Base-by-base conservation (phyloP, 495 filamentous ascomycete genomes). In the Durotheca rogersii region DNA sequence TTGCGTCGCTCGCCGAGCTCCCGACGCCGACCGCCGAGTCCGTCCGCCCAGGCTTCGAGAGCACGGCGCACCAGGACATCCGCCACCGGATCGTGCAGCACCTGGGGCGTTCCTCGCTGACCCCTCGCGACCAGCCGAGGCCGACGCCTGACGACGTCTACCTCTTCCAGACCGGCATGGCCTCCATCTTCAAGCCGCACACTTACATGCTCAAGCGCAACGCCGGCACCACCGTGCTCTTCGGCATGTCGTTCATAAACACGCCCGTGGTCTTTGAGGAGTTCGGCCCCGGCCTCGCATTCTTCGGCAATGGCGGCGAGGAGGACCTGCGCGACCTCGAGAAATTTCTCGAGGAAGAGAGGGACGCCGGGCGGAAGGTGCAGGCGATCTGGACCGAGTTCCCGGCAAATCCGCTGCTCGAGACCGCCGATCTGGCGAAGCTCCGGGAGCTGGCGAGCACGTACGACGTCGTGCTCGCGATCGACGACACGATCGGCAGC, bases 401-500 rank as follows among this genome's bases (percentile, higher is more conserved):
- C 41, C 67, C 67, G 3, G 42, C 56, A 7, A 72, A 72, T 51
- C 66, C 67, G 1, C 36, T 64, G 7, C 51, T 67, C 16, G 21
- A 16, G 7, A 54, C 47, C 7, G 57, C 68, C 3, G 55, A 71
- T 34, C 46, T 72, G 4, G 11, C 2, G 1, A 47, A 55, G 21
- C 38, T 72, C 7, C 58, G 67, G 1, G 35, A 34, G 7, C 47
- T 72, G 2, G 68, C 69, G 18, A 59, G 67, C 33, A 35, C 48
- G 23, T 65, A 67, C 43, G 36, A 42, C 17, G 61, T 61, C 23
- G 19, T 64, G 7, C 41, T 72, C 1, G 47, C 58, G 4, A 40
- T 66, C 30, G 69, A 72, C 41, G 68, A 72, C 12, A 72, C 69
- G 1, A 58, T 72, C 14, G 62, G 58, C 3, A 58, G 47, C 27